A percentile compares a stretch with the other conserved stretches of the same genome.
phyloP scores from a whole-genome alignment of 352 stramenopile species.

The Phytophthora syringae region DNA sequence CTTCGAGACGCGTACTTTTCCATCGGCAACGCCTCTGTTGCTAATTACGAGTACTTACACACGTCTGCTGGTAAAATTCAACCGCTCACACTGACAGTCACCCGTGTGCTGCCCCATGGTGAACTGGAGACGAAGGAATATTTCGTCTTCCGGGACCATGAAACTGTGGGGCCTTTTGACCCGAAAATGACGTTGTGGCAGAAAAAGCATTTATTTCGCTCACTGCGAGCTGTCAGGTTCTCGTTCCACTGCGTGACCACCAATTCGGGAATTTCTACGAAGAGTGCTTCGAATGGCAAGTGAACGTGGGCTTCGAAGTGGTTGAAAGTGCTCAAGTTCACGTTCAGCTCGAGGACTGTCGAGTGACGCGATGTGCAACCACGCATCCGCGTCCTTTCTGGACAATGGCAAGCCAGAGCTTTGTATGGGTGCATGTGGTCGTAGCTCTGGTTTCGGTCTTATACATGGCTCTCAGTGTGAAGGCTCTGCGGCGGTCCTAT shows the following conservation, averaged over 20 bases:
- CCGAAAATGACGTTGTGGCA: constrained; percentile 36
- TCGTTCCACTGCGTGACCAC: constrained; percentile 67
- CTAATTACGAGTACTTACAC: constrained; percentile 81
- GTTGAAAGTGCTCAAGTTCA: constrained; percentile 56
- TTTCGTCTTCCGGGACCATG: constrained; percentile 42
- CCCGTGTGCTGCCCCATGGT: constrained; percentile 38
- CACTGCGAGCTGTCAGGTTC: constrained; percentile 52
- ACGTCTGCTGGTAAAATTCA: constrained; percentile 34
- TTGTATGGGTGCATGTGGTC: constrained; percentile 81
- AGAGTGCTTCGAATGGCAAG: constrained; percentile 86
- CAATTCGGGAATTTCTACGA: constrained; percentile 82
- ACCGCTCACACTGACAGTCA: constrained; percentile 50
- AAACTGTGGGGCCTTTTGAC: constrained; percentile 70
- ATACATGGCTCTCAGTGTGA: constrained; percentile 71
- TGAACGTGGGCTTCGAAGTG: constrained; percentile 61
- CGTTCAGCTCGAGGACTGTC: constrained; percentile 64
- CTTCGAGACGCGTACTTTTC: constrained; percentile 82
- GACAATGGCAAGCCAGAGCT: constrained; percentile 60
- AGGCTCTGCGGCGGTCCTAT: constrained; percentile 61
- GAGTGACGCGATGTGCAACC: constrained; percentile 57
- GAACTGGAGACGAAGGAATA: constrained; percentile 48
- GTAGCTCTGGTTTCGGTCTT: constrained; percentile 50
- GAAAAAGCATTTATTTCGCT: constrained; percentile 58
- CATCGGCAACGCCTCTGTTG: constrained; percentile 68
- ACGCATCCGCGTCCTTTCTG: constrained; percentile 49